Conservation (phyloP, 352 stramenopile species). For the Pythium dissimile region DNA sequence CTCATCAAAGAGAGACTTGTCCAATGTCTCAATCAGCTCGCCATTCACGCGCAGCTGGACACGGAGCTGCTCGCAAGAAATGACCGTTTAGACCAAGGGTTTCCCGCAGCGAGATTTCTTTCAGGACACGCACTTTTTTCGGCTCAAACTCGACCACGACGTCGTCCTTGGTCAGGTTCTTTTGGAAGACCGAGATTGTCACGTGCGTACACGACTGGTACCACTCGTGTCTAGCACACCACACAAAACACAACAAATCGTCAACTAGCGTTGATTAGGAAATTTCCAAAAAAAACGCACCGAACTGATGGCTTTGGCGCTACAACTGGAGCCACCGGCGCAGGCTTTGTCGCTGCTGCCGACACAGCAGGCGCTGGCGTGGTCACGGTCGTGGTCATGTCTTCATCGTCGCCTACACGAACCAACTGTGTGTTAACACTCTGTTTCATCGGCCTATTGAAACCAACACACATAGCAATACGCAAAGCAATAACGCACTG, state of each 20-base stretch:
- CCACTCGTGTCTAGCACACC: constrained; percentile 67
- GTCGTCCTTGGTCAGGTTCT: constrained; percentile 67
- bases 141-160: constrained; percentile 52
- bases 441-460: too few species aligned
- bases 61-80: constrained; percentile 20
- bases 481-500: constrained; percentile 40
- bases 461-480: too few species aligned
- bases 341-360: neutral
- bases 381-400: neutral
- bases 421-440: too few species aligned
- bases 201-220: constrained; percentile 83
- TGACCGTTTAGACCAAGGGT: too few species aligned
- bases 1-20: constrained; percentile 71
- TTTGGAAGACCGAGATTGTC: constrained; percentile 81
- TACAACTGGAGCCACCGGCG: neutral
- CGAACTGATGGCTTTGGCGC: constrained; percentile 19
- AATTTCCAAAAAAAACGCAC: constrained; percentile 1
- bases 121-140: constrained; percentile 45
- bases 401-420: constrained; percentile 21
- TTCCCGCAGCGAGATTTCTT: too few species aligned
- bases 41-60: constrained; percentile 52
- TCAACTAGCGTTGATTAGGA: neutral
- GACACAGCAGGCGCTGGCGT: neutral
- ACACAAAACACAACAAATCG: neutral
- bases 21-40: constrained; percentile 51